Conservation (phyloP, 2,329 filamentous ascomycete species). For the Pyricularia sp. region DNA sequence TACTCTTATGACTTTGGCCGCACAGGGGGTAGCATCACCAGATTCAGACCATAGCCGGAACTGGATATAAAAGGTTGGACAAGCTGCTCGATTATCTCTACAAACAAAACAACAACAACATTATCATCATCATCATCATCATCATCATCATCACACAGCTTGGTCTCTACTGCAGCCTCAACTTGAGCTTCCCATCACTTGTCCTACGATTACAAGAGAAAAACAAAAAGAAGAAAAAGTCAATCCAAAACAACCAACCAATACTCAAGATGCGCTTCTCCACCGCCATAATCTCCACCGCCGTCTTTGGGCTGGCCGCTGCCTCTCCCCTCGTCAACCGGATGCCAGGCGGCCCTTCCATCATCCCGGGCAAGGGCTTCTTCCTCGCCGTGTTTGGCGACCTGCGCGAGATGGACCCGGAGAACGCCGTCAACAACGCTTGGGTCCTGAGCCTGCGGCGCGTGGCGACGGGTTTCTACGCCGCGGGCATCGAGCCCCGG, state of each 20-base stretch:
- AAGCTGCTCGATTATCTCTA: not conserved
- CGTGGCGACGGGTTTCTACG: not conserved
- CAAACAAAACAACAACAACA: too few species aligned
- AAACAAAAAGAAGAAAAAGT: too few species aligned
- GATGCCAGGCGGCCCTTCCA: not conserved
- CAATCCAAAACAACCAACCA: too few species aligned
- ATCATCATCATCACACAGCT: not conserved
- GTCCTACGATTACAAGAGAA: not conserved
- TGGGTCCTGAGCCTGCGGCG: slow-evolving; percentile 2
- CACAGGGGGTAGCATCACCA: not conserved
- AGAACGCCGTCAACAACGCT: slow-evolving; percentile 2
- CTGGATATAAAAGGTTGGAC: not conserved
- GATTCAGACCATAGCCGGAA: not conserved
- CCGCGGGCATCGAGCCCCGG: not conserved
- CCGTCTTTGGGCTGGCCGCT: not conserved
- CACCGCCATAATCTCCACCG: not conserved
- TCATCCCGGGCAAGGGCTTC: slow-evolving; percentile 3
- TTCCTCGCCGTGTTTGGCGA: not conserved
- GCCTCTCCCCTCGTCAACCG: not conserved
- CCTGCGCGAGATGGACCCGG: not conserved
- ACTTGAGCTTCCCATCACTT: not conserved
- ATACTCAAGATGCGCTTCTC: slow-evolving; percentile 2
- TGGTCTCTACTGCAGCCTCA: not conserved
- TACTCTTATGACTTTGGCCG: not conserved
- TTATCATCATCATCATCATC: too few species aligned